Percentiles rank a stretch among this genome's conserved stretches.
Evolutionary conservation across 495 filamentous ascomycete genomes (phyloP).

Genomic region (Parathielavia hyrcaniae): DNA sequence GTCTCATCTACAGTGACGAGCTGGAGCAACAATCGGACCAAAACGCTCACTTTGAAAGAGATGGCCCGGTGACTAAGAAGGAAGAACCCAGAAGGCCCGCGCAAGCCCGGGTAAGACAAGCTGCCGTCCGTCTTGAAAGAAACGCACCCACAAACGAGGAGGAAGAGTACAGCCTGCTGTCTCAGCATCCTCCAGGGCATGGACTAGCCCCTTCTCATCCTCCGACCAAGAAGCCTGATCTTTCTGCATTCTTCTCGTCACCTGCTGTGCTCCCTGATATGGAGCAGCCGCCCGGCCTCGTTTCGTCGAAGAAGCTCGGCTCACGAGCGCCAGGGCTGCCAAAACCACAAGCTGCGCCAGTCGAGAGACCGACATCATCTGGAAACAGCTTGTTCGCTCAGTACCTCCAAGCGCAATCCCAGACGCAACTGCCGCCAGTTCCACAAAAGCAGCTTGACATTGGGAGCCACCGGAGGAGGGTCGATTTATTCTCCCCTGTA

Average conservation of each 20-base stretch:
- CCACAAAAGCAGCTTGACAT: conserved; percentile 29
- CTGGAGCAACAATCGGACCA: conserved; percentile 18
- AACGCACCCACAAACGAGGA: conserved; percentile 2
- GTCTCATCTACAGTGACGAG: conserved; percentile 31
- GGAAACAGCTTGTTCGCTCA: conserved; percentile 14
- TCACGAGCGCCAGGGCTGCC: background rate
- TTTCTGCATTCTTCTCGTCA: conserved; percentile 45
- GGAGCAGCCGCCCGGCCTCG: conserved; percentile 2
- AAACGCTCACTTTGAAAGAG: background rate
- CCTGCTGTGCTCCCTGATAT: conserved; percentile 36
- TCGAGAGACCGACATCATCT: conserved; percentile 3
- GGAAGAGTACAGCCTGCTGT: conserved; percentile 36
- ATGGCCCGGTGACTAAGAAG: background rate
- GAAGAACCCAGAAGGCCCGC: conserved; percentile 33
- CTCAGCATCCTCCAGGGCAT: conserved; percentile 11
- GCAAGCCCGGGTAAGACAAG: conserved; percentile 1
- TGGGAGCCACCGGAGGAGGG: conserved; percentile 20
- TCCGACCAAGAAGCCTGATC: conserved; percentile 31
- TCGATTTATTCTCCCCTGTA: conserved; percentile 26
- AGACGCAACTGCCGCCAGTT: conserved; percentile 23
- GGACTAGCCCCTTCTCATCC: background rate
- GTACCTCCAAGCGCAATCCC: conserved; percentile 1
- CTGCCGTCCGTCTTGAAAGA: background rate
- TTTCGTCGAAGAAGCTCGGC: conserved; percentile 11
- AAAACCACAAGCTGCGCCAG: background rate